Conservation (phyloP, 345 rosid species). For the Syzygium aromaticum region DNA sequence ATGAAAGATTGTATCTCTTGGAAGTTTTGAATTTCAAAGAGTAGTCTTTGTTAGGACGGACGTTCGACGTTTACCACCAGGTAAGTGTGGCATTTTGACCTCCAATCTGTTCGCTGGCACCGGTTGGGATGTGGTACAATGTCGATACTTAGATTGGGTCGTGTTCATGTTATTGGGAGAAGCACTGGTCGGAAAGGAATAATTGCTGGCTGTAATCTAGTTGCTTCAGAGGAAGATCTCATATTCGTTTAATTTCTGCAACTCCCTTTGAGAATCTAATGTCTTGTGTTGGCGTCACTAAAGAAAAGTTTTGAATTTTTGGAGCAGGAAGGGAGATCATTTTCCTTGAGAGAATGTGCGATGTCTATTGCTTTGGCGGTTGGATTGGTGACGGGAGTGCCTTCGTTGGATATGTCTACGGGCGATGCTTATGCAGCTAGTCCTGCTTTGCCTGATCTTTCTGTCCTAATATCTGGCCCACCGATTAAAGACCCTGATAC, state of each 20-base stretch:
- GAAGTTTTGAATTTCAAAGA: neutral
- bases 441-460: slow-evolving; percentile 60
- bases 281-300: neutral
- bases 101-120: neutral
- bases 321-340: slow-evolving; percentile 38
- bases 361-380: slow-evolving; percentile 62
- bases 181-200: neutral
- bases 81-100: neutral
- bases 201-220: neutral
- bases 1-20: neutral
- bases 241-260: neutral
- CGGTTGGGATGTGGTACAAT: neutral
- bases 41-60: neutral
- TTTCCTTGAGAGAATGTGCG: slow-evolving; percentile 71
- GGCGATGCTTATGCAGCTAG: slow-evolving; percentile 34
- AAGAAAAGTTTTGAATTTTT: neutral
- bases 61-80: neutral
- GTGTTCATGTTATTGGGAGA: neutral
- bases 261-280: neutral
- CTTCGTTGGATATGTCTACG: slow-evolving; percentile 32
- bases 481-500: slow-evolving; percentile 93
- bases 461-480: slow-evolving; percentile 91
- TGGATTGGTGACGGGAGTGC: slow-evolving; percentile 54
- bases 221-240: neutral
- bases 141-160: neutral